Base-by-base conservation (phyloP, 192 early-diverging fungal genomes). In the Mycoemilia scoparia region DNA sequence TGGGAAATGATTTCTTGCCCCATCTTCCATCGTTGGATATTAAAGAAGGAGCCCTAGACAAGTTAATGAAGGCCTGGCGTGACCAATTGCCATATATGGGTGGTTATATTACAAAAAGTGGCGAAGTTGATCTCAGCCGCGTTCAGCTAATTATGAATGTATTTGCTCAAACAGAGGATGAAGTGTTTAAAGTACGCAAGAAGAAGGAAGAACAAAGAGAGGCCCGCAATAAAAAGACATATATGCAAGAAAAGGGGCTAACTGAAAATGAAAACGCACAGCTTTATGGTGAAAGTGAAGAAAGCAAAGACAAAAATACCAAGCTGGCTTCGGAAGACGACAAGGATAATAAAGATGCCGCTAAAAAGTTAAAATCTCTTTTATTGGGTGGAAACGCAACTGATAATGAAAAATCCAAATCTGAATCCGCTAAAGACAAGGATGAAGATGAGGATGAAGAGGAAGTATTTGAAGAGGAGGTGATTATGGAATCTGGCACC, bases 1-100 rank as follows among this genome's bases (percentile, higher is more conserved):
- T 98, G 11, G 93, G 93, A 31, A 98, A 98, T 53, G 93, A 98
- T 55, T 95, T 95, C 43, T 63, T 98, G 45, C 88, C 89, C 2
- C 84, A 92, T 57, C 49, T 98, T 30, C 92, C 92, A 3, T 81
- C 78, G 9, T 64, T 98, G 29, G 84, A 91, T 43, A 96, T 96
- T 31, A 79, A 82, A 31, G 89, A 98, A 61, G 87, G 88, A 21
- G 89, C 91, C 5, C 70, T 98, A 32, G 84, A 84, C 34, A 70
- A 70, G 24, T 60, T 98, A 29, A 83, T 90, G 39, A 64, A 74
- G 7, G 73, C 89, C 14, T 98, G 95, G 80, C 90, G 92, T 54
- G 58, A 71, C 7, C 57, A 70, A n/a, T 54, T 96, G 34, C 71
- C 76, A 1, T 39, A 57, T 5, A 65, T 67, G 36, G 79, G 77